These are phyloP conservation scores for Auricularia cornea DNA, from an alignment of 768 basidiomycete genomes.

Conservation along the genomic window DNA sequence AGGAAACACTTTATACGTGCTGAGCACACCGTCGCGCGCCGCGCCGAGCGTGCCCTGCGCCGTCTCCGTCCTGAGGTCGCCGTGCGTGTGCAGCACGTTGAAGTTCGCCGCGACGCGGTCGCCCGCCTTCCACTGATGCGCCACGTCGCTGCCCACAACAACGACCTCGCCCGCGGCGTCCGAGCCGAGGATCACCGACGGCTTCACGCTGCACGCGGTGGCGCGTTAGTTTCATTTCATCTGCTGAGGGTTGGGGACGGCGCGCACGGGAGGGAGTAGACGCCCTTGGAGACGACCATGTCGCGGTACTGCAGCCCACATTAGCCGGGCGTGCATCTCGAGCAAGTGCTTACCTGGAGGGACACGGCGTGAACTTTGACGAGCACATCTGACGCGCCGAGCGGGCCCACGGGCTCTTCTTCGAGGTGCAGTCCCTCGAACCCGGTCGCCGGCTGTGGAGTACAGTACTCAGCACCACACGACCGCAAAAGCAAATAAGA, in stretches of 20 bases:
- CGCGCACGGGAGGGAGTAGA: not conserved
- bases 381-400: not conserved
- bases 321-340: too few species aligned
- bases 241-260: too few species aligned
- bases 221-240: too few species aligned
- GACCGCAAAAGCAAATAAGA: not conserved
- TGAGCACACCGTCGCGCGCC: conserved; percentile 28
- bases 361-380: not conserved
- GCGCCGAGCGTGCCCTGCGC: conserved; percentile 5
- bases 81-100: conserved; percentile 2
- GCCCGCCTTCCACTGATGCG: conserved; percentile 3
- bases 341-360: not conserved
- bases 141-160: not conserved
- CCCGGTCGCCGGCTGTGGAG: not conserved
- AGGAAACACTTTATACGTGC: conserved; percentile 44
- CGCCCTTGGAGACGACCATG: not conserved
- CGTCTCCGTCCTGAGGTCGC: not conserved
- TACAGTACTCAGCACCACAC: not conserved
- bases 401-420: not conserved
- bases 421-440: not conserved
- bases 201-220: not conserved
- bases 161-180: conserved; percentile 10
- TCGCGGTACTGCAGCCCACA: not conserved
- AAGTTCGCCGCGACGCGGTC: conserved; percentile 10
- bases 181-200: not conserved